Base-by-base conservation (phyloP, 768 basidiomycete genomes). In the Lepiota subincarnata region DNA sequence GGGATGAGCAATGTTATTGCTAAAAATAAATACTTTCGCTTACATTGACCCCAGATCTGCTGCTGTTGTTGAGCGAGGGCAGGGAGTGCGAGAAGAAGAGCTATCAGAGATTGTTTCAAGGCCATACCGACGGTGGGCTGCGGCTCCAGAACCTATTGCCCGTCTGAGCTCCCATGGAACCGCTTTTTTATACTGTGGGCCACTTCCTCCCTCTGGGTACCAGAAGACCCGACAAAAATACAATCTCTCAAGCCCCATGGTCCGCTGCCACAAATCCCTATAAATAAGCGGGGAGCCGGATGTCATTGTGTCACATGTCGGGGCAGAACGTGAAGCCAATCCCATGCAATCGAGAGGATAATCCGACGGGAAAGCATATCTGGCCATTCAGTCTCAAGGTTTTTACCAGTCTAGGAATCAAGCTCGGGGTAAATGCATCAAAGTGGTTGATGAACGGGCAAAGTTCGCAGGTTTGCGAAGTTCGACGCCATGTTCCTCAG, bases 1-100 rank as follows among this genome's bases (percentile, higher is more conserved):
- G 45, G 19, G 37, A 18, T 55, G n/a, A 50, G 44, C 26, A 13
- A 47, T n/a, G 28, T 16, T 3, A 1, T 12, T 18, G 10, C 13
- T 4, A 26, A 19, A 4, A 20, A 36, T 22, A 13, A 41, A 16
- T 7, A 20, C 6, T 6, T 19, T 6, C 8, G 56, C 65, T 31
- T 57, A 71, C 70, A 71, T 56, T 71, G 70, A 5, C 59, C 62
- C 48, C 62, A 67, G 4, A 63, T 40, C 34, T 49, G 37, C 34
- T 49, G 37, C 20, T 62, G 63, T 16, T 61, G 58, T 50, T 72
- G 69, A 5, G 68, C 67, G 14, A 67, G 53, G 14, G 56, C 65
- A 14, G 64, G 58, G n/a, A 66, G 40, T 18, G 64, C 63, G 36
- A 71, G 53, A 3, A 56, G 56, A 18, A 70, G 60, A 18, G 61